Evolutionary conservation across 2,329 filamentous ascomycete species (phyloP).

Genomic region (Stachybotrys chlorohalonatus): DNA sequence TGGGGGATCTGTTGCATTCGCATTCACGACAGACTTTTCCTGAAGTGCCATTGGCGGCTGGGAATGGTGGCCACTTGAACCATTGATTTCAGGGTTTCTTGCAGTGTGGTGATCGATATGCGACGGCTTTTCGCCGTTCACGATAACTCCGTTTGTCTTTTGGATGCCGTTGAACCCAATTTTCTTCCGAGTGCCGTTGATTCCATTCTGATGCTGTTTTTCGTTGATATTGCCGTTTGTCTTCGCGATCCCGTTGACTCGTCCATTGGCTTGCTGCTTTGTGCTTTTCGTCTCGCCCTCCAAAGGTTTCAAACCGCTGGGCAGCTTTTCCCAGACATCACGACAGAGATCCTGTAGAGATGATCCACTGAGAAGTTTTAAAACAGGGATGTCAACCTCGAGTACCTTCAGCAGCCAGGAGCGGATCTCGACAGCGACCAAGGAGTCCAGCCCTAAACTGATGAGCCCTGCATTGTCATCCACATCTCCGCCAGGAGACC

Average conservation of each 20-base stretch:
- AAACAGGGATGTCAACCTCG: conserved; percentile 29
- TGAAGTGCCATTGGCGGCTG: neutral
- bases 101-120: neutral
- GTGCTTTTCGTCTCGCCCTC: neutral
- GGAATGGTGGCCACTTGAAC: neutral
- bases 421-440: conserved; percentile 13
- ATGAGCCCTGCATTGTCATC: neutral
- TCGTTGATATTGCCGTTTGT: neutral
- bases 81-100: neutral
- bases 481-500: neutral
- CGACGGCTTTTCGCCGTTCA: neutral
- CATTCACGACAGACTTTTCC: no score
- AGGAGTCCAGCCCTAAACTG: neutral
- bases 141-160: neutral
- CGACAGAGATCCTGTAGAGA: neutral
- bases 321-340: neutral
- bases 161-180: neutral
- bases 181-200: neutral
- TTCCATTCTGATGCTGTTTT: neutral
- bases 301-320: neutral
- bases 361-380: conserved; percentile 28
- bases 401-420: conserved; percentile 36
- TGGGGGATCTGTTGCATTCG: no score
- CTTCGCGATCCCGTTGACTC: neutral
- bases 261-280: neutral